Conservation (phyloP, 2,329 filamentous ascomycete genomes). For the Trichoderma sp. region DNA sequence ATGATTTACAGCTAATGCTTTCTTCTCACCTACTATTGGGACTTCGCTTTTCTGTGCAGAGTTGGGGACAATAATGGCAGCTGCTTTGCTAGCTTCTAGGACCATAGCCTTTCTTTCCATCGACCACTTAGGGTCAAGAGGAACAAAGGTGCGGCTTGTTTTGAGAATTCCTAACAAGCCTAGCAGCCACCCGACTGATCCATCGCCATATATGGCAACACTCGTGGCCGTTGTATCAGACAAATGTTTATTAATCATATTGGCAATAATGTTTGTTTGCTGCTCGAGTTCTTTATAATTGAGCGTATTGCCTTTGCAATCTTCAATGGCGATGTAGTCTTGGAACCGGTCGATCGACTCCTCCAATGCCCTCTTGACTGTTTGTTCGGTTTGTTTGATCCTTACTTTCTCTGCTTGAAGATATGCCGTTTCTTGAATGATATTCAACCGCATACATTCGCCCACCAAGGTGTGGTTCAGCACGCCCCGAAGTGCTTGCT, state of each 20-base stretch:
- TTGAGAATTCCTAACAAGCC: conserved; percentile 11
- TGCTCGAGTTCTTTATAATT: background rate
- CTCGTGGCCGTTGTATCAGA: background rate
- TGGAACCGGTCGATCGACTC: background rate
- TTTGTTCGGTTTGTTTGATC: background rate
- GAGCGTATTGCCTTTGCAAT: background rate
- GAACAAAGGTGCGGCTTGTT: conserved; percentile 7
- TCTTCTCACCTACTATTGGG: background rate
- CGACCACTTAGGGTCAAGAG: conserved; percentile 17
- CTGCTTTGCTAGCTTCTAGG: background rate
- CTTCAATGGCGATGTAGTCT: background rate
- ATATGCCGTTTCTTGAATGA: background rate
- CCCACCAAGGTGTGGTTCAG: background rate
- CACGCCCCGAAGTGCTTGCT: conserved; percentile 5
- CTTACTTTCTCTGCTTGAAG: background rate
- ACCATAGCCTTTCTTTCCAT: background rate
- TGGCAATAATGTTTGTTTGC: background rate
- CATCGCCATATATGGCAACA: conserved; percentile 14
- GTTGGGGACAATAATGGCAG: background rate
- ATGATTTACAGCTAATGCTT: background rate
- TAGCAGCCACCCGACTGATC: conserved; percentile 13
- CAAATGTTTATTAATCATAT: background rate
- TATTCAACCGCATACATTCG: background rate
- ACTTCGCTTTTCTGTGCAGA: background rate
- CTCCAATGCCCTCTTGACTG: background rate